Conservation (phyloP, 371 early-diverging fungal genomes). For the Actinomortierella wolfii region DNA sequence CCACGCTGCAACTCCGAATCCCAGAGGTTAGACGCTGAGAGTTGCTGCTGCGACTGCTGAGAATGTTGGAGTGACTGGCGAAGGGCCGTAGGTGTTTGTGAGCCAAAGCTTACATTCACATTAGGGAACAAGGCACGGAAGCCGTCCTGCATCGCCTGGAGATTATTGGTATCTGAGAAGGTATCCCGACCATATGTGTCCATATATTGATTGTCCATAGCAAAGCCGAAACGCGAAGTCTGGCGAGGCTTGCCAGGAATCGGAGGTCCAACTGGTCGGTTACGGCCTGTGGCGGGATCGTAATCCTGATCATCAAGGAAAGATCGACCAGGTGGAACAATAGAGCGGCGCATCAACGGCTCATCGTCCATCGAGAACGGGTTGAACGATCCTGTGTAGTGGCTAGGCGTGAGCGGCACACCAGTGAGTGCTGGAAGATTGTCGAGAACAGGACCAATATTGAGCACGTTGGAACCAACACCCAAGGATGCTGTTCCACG, state of each 20-base stretch:
- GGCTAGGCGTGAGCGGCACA: conserved; percentile 32
- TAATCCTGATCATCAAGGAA: conserved; percentile 27
- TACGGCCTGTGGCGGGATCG: conserved; percentile 18
- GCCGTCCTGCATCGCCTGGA: conserved; percentile 58
- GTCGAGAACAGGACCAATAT: conserved; percentile 24
- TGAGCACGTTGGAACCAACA: conserved; percentile 1
- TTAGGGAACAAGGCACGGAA: conserved; percentile 72
- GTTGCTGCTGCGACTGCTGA: conserved; percentile 20
- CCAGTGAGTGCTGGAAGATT: conserved; percentile 36
- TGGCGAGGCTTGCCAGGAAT: conserved; percentile 46
- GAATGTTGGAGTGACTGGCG: conserved; percentile 35
- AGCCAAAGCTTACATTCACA: conserved; percentile 70
- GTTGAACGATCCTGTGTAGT: conserved; percentile 50
- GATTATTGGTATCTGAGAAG: conserved; percentile 25
- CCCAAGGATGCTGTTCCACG: conserved; percentile 12
- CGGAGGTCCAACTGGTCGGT: conserved; percentile 33
- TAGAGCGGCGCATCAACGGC: conserved; percentile 29
- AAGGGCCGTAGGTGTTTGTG: conserved; percentile 47
- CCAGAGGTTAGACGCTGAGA: too few relatives aligned
- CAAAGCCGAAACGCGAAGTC: conserved; percentile 51
- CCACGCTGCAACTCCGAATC: conserved; percentile 8
- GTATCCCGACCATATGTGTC: conserved; percentile 22
- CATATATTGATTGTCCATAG: conserved; percentile 36
- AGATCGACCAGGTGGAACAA: conserved; percentile 18
- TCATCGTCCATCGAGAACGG: conserved; percentile 48